Conservation (phyloP, 208 protist species). For the Trypanosomatidae sp. region DNA sequence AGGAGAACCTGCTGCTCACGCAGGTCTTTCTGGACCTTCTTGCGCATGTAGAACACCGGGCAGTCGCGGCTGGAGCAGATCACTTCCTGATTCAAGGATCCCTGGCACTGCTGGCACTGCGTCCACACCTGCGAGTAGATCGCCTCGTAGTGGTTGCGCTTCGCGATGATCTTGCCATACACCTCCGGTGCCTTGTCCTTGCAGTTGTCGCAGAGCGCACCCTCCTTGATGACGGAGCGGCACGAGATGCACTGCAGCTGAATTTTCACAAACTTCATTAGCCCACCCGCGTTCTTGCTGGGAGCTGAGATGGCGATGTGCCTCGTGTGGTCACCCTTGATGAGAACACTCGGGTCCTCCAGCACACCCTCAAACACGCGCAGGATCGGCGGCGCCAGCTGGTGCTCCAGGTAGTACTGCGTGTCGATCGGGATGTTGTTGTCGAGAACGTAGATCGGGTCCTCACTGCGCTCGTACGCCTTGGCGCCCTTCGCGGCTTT, state of each 20-base stretch:
- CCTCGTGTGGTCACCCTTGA: conserved; percentile 98
- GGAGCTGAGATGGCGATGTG: conserved; percentile 94
- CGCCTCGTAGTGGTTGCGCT: conserved; percentile 94
- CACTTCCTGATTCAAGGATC: conserved; percentile 97
- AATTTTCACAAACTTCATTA: conserved; percentile 98
- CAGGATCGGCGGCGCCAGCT: conserved; percentile 77
- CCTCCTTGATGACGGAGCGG: conserved; percentile 75
- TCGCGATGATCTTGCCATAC: conserved; percentile 92
- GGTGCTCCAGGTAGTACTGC: conserved; percentile 91
- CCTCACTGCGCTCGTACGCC: conserved; percentile 99
- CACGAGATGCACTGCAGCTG: conserved; percentile 97
- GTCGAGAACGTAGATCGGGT: conserved; percentile 98
- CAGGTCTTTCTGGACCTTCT: conserved; percentile 99
- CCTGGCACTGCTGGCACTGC: conserved; percentile 99
- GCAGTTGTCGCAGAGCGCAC: conserved; percentile 94
- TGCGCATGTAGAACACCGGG: conserved; percentile 99
- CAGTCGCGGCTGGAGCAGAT: conserved; percentile 97
- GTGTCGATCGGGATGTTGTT: conserved; percentile 91
- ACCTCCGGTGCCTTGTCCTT: conserved; percentile 85
- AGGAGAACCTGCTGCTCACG: conserved; percentile 92
- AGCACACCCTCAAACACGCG: conserved; percentile 97
- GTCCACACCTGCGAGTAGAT: conserved; percentile 98
- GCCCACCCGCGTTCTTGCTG: conserved; percentile 90
- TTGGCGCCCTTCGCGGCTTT: conserved; percentile 85
- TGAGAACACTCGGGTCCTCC: conserved; percentile 84